These are phyloP conservation scores for Pichia sp. DNA, from an alignment of 1,139 yeast species.

Conservation along the genomic window DNA sequence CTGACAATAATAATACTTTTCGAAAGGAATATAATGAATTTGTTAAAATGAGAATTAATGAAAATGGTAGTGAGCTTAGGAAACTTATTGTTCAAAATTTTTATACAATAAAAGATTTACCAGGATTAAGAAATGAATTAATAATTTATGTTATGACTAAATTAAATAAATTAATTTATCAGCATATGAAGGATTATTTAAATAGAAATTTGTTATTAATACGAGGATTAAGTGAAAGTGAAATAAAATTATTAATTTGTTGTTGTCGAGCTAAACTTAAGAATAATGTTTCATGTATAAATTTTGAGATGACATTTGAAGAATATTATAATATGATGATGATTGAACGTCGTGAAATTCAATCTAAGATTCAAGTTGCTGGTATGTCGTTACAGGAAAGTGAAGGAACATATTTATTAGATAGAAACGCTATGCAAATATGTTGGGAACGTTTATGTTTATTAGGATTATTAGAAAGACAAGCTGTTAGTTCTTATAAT, in stretches of 20 bases:
- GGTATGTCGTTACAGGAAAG: slow-evolving; percentile 14
- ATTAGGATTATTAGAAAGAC: slow-evolving; percentile 18
- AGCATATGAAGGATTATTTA: slow-evolving; percentile 10
- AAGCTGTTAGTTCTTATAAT: neutral
- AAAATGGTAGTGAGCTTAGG: slow-evolving; percentile 31
- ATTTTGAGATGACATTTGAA: slow-evolving; percentile 70
- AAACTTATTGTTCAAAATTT: slow-evolving; percentile 40
- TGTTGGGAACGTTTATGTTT: slow-evolving; percentile 27
- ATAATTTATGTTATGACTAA: slow-evolving; percentile 34
- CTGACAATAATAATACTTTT: slow-evolving; percentile 21
- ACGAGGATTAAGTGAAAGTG: slow-evolving; percentile 58
- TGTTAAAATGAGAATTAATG: slow-evolving; percentile 32
- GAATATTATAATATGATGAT: slow-evolving; percentile 64
- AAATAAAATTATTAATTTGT: slow-evolving; percentile 60
- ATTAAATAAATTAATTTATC: neutral
- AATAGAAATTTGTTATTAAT: slow-evolving; percentile 25
- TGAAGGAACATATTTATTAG: slow-evolving; percentile 11
- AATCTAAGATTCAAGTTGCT: slow-evolving; percentile 22
- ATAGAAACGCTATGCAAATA: slow-evolving; percentile 21
- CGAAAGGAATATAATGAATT: slow-evolving; percentile 47
- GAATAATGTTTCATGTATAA: slow-evolving; percentile 49
- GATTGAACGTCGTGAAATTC: slow-evolving; percentile 38
- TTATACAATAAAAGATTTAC: slow-evolving; percentile 54
- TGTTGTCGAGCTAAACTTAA: slow-evolving; percentile 67
- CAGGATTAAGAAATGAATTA: slow-evolving; percentile 47